Evolutionary conservation across 306 rosid genomes (phyloP), one percentile per base, ranked within the genome.

Genomic region (Boehmeria nivea): DNA sequence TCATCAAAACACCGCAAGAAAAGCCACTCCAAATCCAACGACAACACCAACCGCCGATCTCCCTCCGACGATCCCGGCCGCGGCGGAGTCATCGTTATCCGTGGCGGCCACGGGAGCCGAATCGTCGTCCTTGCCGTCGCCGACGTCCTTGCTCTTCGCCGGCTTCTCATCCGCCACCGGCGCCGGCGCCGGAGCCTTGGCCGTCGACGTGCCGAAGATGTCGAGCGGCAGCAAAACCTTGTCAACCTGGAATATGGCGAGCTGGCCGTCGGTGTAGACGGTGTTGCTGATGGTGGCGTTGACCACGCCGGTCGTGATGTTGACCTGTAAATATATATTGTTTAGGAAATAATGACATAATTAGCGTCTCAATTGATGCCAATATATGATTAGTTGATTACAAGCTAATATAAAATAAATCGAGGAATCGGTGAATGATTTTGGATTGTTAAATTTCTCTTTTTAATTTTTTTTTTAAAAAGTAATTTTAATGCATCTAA

Each of bases 201-300:
- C 53, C 0, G 72, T 75, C 0, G 70, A 25, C 0, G 23, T 40
- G 0, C 83, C 93, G 47, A 91, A 91, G 50, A 87, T 73, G 9
- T 64, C 78, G 68, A 72, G 4, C 11, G 99, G 99, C 61, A 84
- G 95, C 3, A 91, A 85, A 67, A 91, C 99, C 25, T 83, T 38
- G 50, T 91, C 89, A 0, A 91, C 95, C 76, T 82, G 84, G 67
- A 87, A 91, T 38, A 91, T 87, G 8, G 87, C 89, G 2, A 91
- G 76, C 68, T 83, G 85, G 21, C 20, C 73, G 44, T 87, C 87
- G 19, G 80, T 75, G 51, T 68, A 91, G 0, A 91, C 75, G 38
- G 87, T 78, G 25, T 87, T 91, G 16, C 87, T 62, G 40, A 91
- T 77, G 0, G 83, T 60, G 15, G 96, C 76, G 43, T 70, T 84